Conservation (phyloP, 2,329 filamentous ascomycete genomes). For the Penicillium capsulatum region DNA sequence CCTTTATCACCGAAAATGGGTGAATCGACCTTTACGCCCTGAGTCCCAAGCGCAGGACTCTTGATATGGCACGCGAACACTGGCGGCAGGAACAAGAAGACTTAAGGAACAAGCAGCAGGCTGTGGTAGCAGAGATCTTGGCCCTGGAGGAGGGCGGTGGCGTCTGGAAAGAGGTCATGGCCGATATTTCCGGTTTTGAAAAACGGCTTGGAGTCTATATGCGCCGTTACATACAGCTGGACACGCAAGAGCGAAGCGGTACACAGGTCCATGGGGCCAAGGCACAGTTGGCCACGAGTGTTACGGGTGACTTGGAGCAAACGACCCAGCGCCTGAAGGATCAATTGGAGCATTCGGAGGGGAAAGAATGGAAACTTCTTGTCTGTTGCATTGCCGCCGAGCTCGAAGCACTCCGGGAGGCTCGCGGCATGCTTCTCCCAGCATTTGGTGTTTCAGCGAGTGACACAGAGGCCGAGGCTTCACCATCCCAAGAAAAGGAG, state of each 20-base stretch:
- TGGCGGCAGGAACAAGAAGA: conserved; percentile 50
- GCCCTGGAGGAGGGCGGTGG: conserved; percentile 57
- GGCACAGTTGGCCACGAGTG: conserved; percentile 24
- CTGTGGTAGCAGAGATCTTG: conserved; percentile 51
- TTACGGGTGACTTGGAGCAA: conserved; percentile 46
- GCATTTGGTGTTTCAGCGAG: conserved; percentile 29
- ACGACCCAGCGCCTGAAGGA: conserved; percentile 47
- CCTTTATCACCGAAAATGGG: conserved; percentile 31
- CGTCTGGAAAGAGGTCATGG: conserved; percentile 55
- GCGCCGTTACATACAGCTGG: conserved; percentile 28
- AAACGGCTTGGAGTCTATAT: conserved; percentile 31
- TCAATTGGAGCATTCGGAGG: conserved; percentile 50
- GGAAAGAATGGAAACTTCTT: conserved; percentile 57
- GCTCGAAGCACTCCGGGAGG: conserved; percentile 51
- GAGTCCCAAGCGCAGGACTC: conserved; percentile 54
- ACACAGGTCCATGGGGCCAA: conserved; percentile 16
- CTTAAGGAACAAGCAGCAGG: conserved; percentile 42
- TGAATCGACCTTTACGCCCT: conserved; percentile 46
- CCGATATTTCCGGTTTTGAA: conserved; percentile 51
- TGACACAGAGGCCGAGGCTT: conserved; percentile 11
- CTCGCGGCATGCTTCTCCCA: conserved; percentile 33
- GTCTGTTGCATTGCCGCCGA: conserved; percentile 61
- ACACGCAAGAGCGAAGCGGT: conserved; percentile 18
- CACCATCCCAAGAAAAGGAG: conserved; percentile 4
- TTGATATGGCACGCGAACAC: conserved; percentile 57